phyloP scores from a whole-genome alignment of 2,329 filamentous ascomycete species.

The Epichloe bromicola region DNA sequence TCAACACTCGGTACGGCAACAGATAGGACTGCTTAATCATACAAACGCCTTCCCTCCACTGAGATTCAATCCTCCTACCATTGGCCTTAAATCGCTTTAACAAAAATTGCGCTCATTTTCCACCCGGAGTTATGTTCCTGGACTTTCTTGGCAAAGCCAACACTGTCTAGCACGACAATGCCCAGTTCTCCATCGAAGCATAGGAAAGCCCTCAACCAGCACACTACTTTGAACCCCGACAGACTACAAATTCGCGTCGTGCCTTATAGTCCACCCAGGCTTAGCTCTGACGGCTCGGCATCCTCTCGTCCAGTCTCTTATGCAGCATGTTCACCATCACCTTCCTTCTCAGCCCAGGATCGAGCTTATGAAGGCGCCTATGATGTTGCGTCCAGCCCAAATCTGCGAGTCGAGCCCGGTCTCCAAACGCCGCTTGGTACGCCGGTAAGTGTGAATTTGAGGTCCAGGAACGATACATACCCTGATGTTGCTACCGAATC shows the following conservation, averaged over 20 bases:
- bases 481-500: neutral
- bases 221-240: constrained; percentile 8
- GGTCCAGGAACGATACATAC: neutral
- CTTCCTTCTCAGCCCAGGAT: neutral
- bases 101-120: neutral
- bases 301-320: constrained; percentile 14
- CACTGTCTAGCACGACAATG: constrained; percentile 3
- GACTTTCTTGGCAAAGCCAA: neutral
- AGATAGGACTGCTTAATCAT: neutral
- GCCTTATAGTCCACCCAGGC: constrained; percentile 24
- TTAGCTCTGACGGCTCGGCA: constrained; percentile 19
- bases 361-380: neutral
- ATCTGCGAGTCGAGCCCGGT: neutral
- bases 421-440: neutral
- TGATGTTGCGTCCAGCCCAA: constrained; percentile 1
- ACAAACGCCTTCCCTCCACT: neutral
- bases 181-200: neutral
- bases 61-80: neutral
- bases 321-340: constrained; percentile 7
- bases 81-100: neutral
- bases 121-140: constrained; percentile 1
- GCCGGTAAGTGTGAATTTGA: neutral
- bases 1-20: neutral
- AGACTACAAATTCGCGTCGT: constrained; percentile 24
- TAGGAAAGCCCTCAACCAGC: neutral